phyloP scores from a whole-genome alignment of 108 stramenopile species.

The Cyclotella distinguenda region DNA sequence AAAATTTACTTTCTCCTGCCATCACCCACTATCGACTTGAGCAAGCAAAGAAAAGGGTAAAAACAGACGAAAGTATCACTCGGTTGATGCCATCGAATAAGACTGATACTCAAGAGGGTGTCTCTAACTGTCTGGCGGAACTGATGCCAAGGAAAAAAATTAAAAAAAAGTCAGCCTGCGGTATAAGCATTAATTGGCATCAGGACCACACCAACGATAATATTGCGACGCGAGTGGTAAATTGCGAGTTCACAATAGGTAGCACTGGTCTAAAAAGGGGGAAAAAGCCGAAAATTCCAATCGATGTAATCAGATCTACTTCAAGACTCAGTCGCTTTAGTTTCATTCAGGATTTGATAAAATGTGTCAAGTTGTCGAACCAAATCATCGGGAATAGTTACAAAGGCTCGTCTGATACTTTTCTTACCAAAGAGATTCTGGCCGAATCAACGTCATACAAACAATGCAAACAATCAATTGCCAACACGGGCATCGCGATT shows the following conservation, averaged over 20 bases:
- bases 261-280: slow-evolving; percentile 76
- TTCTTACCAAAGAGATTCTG: neutral
- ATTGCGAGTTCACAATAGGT: slow-evolving; percentile 71
- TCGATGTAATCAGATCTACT: slow-evolving; percentile 47
- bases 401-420: neutral
- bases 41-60: slow-evolving; percentile 3
- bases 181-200: slow-evolving; percentile 66
- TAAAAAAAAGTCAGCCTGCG: slow-evolving; percentile 45
- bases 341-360: slow-evolving; percentile 17
- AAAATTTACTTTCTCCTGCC: neutral
- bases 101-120: neutral
- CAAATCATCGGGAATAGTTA: neutral
- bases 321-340: slow-evolving; percentile 68
- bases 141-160: neutral
- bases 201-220: slow-evolving; percentile 7
- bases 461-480: slow-evolving; percentile 14
- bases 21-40: neutral
- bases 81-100: neutral
- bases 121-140: neutral
- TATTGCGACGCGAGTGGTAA: neutral
- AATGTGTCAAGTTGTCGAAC: slow-evolving; percentile 19
- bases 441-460: slow-evolving; percentile 9
- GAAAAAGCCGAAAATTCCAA: slow-evolving; percentile 65
- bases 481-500: neutral
- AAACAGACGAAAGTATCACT: neutral